phyloP scores from a whole-genome alignment of 2,329 filamentous ascomycete species.

The Blastomyces gilchristii region DNA sequence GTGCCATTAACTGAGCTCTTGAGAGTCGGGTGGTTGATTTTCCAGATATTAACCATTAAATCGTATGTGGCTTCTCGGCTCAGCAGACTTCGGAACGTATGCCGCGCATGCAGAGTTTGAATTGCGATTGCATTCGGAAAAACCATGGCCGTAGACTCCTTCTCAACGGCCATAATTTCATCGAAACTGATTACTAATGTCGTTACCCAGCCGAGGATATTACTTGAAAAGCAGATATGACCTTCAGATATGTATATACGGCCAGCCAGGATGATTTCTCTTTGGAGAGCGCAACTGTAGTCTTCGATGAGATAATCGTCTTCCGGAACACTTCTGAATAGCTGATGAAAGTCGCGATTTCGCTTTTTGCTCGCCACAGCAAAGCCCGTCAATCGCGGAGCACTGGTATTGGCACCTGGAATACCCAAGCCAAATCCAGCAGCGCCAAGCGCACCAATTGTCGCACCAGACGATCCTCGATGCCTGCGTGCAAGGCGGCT shows the following conservation, averaged over 20 bases:
- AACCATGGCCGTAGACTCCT: conserved; percentile 85
- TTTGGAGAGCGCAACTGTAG: conserved; percentile 91
- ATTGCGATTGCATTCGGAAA: conserved; percentile 98
- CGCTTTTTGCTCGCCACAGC: conserved; percentile 92
- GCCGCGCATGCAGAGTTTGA: conserved; percentile 86
- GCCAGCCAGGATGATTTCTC: conserved; percentile 89
- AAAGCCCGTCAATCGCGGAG: conserved; percentile 80
- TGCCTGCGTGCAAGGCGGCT: conserved; percentile 60
- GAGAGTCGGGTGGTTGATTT: conserved; percentile 83
- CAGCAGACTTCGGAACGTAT: conserved; percentile 90
- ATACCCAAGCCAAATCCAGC: conserved; percentile 60
- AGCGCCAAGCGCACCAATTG: conserved; percentile 63
- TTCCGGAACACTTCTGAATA: conserved; percentile 94
- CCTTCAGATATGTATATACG: conserved; percentile 93
- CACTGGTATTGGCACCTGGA: conserved; percentile 46
- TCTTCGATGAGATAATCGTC: conserved; percentile 98
- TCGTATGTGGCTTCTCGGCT: conserved; percentile 95
- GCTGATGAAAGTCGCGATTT: conserved; percentile 84
- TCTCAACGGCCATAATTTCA: conserved; percentile 92
- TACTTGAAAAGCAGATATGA: conserved; percentile 96
- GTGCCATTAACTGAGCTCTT: conserved; percentile 88
- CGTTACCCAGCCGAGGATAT: conserved; percentile 96
- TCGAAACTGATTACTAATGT: conserved; percentile 97
- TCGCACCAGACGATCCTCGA: conserved; percentile 68
- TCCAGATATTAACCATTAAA: conserved; percentile 96